Base-by-base conservation (phyloP, 2,329 filamentous ascomycete species). In the Hymenoscyphus fraxineus region DNA sequence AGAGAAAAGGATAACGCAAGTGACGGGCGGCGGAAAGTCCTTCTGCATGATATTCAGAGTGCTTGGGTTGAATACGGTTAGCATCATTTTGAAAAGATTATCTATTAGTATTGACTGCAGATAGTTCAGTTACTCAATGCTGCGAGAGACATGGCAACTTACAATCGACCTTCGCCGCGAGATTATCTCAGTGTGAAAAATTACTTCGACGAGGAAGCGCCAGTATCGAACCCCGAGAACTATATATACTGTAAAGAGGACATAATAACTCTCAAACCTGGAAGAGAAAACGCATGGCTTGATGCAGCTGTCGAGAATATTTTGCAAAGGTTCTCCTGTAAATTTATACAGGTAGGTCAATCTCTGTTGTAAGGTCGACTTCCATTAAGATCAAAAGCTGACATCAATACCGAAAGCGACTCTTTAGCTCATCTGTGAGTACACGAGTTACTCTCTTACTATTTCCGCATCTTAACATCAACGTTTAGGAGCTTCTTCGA, bases 1-100 rank as follows among this genome's bases (percentile, higher is more conserved):
- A 63, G 54, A 47, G 19, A 27, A 38, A 41, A 63, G 38, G 61
- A 63, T 32, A 41, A 63, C 32, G 32, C 22, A 59, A 16, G n/a
- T 12, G 15, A 27, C n/a, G 58, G 39, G 19, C 41, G 27, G 15
- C 16, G 58, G 39, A 44, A 59, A 19, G 13, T 10, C n/a, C 35
- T 59, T 44, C 39, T 59, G 10, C n/a, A 4, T 22, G 16, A 32
- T 58, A 58, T 58, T 58, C 19, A 58, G 56, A 32, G 13, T 35
- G 19, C 56, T 19, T 39, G 19, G n/a, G 19, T 58, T n/a, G 32
- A 39, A 38, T 58, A 39, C 35, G 56, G 32, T 58, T 13, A 35
- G 13, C 32, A 31, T 10, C 22, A 9, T 19, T 27, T 31, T 38
- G 15, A 58, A 1, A 41, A 13, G 4, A 41, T 15, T 13, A 1